These are phyloP conservation scores for Neltuma alba DNA, from an alignment of 306 rosid genomes.

Conservation along the genomic window DNA sequence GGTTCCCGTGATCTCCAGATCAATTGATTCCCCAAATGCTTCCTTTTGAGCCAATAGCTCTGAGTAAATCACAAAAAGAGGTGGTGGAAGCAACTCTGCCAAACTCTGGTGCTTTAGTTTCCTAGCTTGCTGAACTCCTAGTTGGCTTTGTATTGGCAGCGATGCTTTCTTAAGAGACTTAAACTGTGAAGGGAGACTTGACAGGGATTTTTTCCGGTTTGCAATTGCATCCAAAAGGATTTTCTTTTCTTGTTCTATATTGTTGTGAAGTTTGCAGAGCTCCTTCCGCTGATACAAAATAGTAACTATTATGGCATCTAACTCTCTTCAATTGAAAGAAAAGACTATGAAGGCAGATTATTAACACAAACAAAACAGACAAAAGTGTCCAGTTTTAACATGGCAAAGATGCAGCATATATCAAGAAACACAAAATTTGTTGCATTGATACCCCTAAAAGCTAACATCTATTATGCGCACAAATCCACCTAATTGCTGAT, in stretches of 20 bases:
- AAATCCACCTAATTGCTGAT: neutral
- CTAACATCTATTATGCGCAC: neutral
- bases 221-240: slow-evolving; percentile 67
- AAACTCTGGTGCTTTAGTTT: slow-evolving; percentile 77
- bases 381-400: neutral
- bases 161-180: slow-evolving; percentile 84
- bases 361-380: neutral
- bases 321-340: neutral
- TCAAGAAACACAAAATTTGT: neutral
- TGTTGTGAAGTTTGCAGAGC: slow-evolving; percentile 74
- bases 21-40: slow-evolving; percentile 73
- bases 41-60: slow-evolving; percentile 81
- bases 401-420: neutral
- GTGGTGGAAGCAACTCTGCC: slow-evolving; percentile 79
- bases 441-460: neutral
- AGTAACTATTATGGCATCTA: neutral
- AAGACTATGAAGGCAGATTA: slow-evolving; percentile 2
- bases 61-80: slow-evolving; percentile 79
- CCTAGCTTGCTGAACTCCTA: slow-evolving; percentile 67
- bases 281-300: slow-evolving; percentile 64
- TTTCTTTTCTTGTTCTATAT: slow-evolving; percentile 70
- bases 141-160: slow-evolving; percentile 73
- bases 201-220: slow-evolving; percentile 68
- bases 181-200: slow-evolving; percentile 81
- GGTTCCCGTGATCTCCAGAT: slow-evolving; percentile 76